phyloP scores from a whole-genome alignment of 352 stramenopile species.

The Globisporangium perplexum region DNA sequence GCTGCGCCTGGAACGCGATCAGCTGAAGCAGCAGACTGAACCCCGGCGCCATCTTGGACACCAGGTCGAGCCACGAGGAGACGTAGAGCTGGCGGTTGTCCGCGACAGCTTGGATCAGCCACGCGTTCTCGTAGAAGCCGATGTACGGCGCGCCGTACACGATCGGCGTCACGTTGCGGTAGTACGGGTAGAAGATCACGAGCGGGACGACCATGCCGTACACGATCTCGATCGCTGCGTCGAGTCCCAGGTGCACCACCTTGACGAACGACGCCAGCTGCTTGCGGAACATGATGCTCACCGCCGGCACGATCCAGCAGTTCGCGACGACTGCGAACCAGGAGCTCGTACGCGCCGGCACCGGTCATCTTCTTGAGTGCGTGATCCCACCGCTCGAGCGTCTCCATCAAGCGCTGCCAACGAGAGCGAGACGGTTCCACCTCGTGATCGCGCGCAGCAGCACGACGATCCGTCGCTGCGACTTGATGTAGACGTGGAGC shows the following conservation, averaged over 20 bases:
- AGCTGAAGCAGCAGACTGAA: conserved; percentile 4
- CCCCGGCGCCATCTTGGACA: conserved; percentile 7
- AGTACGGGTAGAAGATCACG: conserved; percentile 26
- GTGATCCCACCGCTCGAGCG: background rate
- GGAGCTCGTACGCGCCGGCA: conserved; percentile 1
- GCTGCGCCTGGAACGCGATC: background rate
- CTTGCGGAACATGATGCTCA: conserved; percentile 8
- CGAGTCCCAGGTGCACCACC: conserved; percentile 6
- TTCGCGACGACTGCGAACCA: conserved; percentile 16
- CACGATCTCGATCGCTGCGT: conserved; percentile 12
- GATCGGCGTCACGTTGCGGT: conserved; percentile 13
- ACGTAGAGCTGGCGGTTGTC: conserved; percentile 11
- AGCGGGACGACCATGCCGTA: conserved; percentile 19
- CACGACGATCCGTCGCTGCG: too few species aligned
- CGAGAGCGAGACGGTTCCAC: background rate
- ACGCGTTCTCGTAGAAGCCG: conserved; percentile 12
- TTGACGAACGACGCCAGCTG: conserved; percentile 7
- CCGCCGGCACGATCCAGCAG: too few species aligned
- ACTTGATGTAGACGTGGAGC: conserved; percentile 2
- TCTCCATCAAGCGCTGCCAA: background rate
- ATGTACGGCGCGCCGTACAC: conserved; percentile 7
- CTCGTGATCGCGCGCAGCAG: too few species aligned
- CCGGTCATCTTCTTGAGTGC: background rate
- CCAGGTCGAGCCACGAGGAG: conserved; percentile 12
- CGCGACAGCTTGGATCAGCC: too few species aligned